Evolutionary conservation across 108 stramenopile species (phyloP).

Genomic region (Cyclotella atomus): DNA sequence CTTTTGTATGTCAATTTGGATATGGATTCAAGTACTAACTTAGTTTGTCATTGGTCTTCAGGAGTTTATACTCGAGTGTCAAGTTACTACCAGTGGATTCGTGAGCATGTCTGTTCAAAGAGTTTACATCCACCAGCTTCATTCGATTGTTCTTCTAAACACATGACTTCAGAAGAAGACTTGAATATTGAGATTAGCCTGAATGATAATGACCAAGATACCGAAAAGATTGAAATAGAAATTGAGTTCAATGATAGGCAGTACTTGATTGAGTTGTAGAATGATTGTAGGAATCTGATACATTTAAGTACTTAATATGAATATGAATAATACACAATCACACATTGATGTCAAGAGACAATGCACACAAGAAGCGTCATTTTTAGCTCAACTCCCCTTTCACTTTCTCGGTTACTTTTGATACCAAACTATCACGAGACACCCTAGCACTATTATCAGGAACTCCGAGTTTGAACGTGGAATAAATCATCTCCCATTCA

Average conservation of each 20-base stretch:
- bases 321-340: too few relatives aligned
- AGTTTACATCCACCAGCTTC: conserved; percentile 13
- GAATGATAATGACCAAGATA: background rate
- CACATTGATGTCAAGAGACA: too few relatives aligned
- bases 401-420: too few relatives aligned
- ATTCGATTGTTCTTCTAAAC: background rate
- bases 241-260: background rate
- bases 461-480: background rate
- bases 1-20: too few relatives aligned
- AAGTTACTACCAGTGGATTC: conserved; percentile 31
- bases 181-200: background rate
- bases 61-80: conserved; percentile 47
- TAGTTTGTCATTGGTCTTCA: too few relatives aligned
- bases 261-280: background rate
- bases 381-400: too few relatives aligned
- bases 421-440: too few relatives aligned
- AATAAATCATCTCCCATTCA: background rate
- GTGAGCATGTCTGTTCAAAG: conserved; percentile 8
- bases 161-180: background rate
- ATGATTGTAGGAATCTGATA: background rate
- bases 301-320: too few relatives aligned
- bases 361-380: too few relatives aligned
- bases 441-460: background rate
- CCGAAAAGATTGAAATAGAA: conserved; percentile 1
- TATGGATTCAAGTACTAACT: too few relatives aligned